Base-by-base conservation (phyloP, 2,329 filamentous ascomycete species). In the Phoma herbarum region DNA sequence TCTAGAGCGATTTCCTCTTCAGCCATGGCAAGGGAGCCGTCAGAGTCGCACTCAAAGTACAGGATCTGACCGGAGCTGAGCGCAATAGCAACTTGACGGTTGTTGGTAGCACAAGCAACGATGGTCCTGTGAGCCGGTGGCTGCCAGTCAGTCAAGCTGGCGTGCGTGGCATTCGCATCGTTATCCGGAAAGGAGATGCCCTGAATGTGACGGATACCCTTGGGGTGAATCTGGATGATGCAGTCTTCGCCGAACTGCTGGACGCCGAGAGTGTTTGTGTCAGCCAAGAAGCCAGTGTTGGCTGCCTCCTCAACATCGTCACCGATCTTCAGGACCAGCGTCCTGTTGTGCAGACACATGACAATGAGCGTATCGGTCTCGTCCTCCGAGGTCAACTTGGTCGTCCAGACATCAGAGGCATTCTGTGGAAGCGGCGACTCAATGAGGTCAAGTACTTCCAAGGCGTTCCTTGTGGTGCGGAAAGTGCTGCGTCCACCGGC, bases 281-380 rank as follows among this genome's bases (percentile, higher is more conserved):
- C 90, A 0, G 92, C 91, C 10, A 98, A 81, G 73, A 99, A 97
- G 0, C 94, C 93, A 10, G 93, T 96, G 73, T 98, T 93, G 8
- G 89, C 93, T 3, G 97, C 93, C 78, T 98, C 93, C 75, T 97
- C 93, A 0, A 99, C 95, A 1, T 93, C 97, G 75, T 99, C 95
- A 4, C 94, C 95, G 64, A 99, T 97, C 71, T 93, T 96, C 16
- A 99, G 83, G 1, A 98, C 93, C 12, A 98, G 83, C 0, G 95
- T 99, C 28, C 88, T 90, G 67, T 96, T 96, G 37, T 89, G 88
- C 71, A 97, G 95, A 2, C 93, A 96, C 5, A 99, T 84, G n/a
- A 99, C 87, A 60, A 99, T 97, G 72, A 98, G 97, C 0, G 92
- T 90, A 77, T 99, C 94, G 64, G 89, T 96, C 67, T 94, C 87